Evolutionary conservation across 176 grass and related monocot genomes (phyloP).

Genomic region (Tuctoria greenei): DNA sequence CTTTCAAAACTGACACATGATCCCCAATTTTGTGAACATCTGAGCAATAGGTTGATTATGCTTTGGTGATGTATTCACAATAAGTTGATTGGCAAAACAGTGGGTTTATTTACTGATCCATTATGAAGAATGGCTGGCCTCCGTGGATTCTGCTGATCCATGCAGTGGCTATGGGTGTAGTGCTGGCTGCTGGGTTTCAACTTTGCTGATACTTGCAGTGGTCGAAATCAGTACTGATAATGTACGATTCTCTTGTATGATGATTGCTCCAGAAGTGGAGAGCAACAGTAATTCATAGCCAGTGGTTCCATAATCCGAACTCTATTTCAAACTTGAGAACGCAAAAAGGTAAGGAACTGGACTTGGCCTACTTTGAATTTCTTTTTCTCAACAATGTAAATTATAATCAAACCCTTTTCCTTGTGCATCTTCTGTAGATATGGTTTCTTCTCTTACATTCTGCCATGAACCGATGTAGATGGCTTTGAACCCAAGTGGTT

Average conservation of each 20-base stretch:
- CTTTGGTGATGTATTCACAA: not conserved
- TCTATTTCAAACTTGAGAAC: not conserved
- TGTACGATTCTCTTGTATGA: not conserved
- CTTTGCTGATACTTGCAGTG: not conserved
- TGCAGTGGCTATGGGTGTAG: not conserved
- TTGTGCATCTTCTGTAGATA: not conserved
- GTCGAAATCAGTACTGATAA: not conserved
- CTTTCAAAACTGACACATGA: conserved; percentile 9
- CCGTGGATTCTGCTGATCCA: not conserved
- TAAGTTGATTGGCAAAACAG: not conserved
- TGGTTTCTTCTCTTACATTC: not conserved
- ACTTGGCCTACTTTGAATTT: not conserved
- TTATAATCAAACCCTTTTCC: not conserved
- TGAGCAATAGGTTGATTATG: conserved; percentile 1
- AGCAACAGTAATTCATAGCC: not conserved
- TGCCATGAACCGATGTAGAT: too few relatives aligned
- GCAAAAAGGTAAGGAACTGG: conserved; percentile 12
- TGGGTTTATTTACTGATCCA: not conserved
- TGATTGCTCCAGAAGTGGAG: not conserved
- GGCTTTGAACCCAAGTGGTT: too few relatives aligned
- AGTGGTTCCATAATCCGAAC: not conserved
- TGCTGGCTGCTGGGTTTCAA: not conserved
- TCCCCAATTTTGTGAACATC: not conserved
- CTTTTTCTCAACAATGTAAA: not conserved
- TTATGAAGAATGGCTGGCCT: not conserved